Conservation (phyloP, 768 basidiomycete genomes). For the Lentinula edodes region DNA sequence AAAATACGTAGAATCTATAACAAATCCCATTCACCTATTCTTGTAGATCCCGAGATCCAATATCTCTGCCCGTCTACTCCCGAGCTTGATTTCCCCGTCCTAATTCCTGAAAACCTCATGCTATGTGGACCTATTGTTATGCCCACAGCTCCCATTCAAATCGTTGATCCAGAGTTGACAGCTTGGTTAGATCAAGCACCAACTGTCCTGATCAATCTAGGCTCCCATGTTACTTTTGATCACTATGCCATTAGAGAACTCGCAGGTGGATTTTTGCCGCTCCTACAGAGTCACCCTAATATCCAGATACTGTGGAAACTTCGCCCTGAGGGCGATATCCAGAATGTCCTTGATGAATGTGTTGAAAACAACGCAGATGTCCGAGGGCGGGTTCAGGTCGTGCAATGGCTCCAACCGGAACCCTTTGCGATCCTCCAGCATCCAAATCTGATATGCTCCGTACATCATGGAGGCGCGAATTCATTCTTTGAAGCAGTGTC, state of each 20-base stretch:
- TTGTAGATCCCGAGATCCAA: not conserved
- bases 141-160: not conserved
- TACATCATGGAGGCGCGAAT: conserved; percentile 10
- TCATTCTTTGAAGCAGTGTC: conserved; percentile 8
- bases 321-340: not conserved
- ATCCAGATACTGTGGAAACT: conserved; percentile 9
- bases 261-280: conserved; percentile 1
- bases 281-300: not conserved
- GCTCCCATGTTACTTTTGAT: conserved; percentile 3
- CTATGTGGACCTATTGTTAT: conserved; percentile 7
- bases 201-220: conserved; percentile 5
- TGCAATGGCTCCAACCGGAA: conserved; percentile 3
- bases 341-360: not conserved
- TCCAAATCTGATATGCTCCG: conserved; percentile 4
- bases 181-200: conserved; percentile 4
- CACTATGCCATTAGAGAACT: not conserved
- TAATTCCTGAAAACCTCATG: not conserved
- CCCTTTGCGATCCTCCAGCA: conserved; percentile 4
- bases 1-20: not conserved
- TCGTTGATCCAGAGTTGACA: not conserved
- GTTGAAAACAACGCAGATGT: not conserved
- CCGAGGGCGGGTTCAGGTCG: not conserved
- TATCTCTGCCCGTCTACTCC: conserved; percentile 5
- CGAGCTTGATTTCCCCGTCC: conserved; percentile 4
- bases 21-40: not conserved